A percentile compares a stretch with the other conserved stretches of the same genome.
phyloP scores from a whole-genome alignment of 495 filamentous ascomycete species.

The Aspergillus incahuasiensis region DNA sequence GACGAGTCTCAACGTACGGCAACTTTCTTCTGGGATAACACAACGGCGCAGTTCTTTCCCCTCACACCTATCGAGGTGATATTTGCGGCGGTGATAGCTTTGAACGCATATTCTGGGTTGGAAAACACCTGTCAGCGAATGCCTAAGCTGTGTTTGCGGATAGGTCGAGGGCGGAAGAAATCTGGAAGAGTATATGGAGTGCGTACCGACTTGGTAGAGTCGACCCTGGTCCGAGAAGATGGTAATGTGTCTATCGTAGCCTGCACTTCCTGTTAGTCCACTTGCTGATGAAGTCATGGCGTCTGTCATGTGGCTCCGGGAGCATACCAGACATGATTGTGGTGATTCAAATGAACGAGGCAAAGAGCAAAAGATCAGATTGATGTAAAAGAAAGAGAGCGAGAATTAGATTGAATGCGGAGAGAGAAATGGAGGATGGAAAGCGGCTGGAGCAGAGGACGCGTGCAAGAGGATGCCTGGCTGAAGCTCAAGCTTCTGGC shows the following conservation, averaged over 20 bases:
- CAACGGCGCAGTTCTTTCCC: constrained; percentile 94
- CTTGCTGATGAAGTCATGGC: constrained; percentile 35
- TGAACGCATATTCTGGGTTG: constrained; percentile 94
- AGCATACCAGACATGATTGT: constrained; percentile 43
- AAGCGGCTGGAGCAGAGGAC: constrained; percentile 31
- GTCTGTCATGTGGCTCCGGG: constrained; percentile 9
- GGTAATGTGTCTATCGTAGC: constrained; percentile 95
- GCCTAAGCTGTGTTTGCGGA: not conserved
- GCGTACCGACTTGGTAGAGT: constrained; percentile 98
- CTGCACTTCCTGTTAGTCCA: constrained; percentile 70
- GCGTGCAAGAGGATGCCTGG: constrained; percentile 44
- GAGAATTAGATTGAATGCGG: constrained; percentile 12
- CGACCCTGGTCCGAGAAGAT: constrained; percentile 99
- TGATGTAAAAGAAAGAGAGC: not conserved
- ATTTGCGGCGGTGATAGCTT: constrained; percentile 97
- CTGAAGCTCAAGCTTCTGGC: constrained; percentile 39
- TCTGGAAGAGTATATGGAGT: not conserved
- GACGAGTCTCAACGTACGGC: constrained; percentile 72
- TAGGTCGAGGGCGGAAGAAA: not conserved
- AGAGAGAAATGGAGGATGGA: constrained; percentile 16
- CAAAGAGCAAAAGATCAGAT: not conserved
- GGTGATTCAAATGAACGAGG: constrained; percentile 12
- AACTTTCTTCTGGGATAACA: constrained; percentile 98
- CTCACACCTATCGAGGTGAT: constrained; percentile 95
- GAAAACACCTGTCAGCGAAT: constrained; percentile 21